Conservation (phyloP, 1,284 basidiomycete genomes). For the Ceratobasidium papillatum region DNA sequence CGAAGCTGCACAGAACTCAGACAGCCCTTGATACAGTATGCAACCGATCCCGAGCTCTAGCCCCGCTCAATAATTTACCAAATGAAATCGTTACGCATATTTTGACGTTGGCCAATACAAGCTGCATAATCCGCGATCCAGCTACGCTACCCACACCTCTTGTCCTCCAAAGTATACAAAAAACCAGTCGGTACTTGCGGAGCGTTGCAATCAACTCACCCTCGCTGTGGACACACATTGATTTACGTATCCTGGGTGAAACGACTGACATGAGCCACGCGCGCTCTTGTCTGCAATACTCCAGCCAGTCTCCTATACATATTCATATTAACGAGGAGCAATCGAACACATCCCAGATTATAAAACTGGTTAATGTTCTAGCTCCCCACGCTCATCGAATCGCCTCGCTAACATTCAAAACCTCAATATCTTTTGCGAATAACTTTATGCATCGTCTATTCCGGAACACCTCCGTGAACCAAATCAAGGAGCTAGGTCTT, state of each 20-base stretch:
- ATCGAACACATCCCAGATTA: background rate
- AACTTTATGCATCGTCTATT: background rate
- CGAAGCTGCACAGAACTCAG: too few relatives aligned
- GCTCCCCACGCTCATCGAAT: conserved; percentile 5
- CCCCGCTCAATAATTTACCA: too few relatives aligned
- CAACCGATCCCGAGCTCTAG: too few relatives aligned
- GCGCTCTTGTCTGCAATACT: background rate
- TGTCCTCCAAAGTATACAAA: too few relatives aligned
- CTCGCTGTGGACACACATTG: conserved; percentile 2
- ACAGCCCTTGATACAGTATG: too few relatives aligned
- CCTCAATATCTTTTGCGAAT: background rate
- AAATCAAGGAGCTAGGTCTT: background rate
- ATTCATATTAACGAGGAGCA: background rate
- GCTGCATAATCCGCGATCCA: too few relatives aligned
- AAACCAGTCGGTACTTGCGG: background rate
- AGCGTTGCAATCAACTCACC: background rate
- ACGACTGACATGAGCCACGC: background rate
- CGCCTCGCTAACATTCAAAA: background rate
- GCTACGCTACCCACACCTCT: too few relatives aligned
- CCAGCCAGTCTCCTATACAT: background rate
- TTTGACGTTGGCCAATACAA: too few relatives aligned
- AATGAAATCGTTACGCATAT: too few relatives aligned
- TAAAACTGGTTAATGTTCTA: background rate
- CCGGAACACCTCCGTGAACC: background rate
- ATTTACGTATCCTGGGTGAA: background rate